Evolutionary conservation across 768 basidiomycete genomes (phyloP).

Genomic region (Gymnopilus dilepis): DNA sequence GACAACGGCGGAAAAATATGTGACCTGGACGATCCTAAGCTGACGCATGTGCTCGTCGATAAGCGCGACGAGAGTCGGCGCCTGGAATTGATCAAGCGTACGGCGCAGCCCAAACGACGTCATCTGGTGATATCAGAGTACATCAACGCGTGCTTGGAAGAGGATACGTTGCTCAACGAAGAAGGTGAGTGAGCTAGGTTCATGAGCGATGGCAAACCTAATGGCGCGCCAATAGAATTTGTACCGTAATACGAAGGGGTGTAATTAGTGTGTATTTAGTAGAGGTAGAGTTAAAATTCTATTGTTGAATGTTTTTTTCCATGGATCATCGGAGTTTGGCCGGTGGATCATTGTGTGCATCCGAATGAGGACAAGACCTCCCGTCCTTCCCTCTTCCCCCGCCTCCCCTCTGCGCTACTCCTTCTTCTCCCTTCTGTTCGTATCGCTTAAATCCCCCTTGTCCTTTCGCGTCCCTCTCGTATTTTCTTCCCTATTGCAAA

Average conservation of each 20-base stretch:
- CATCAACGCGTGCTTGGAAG: conserved; percentile 80
- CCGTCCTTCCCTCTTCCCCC: conserved; percentile 18
- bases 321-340: conserved; percentile 33
- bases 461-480: background rate
- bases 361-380: conserved; percentile 21
- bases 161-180: conserved; percentile 83
- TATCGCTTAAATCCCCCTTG: background rate
- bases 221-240: conserved; percentile 25
- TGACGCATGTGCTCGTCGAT: conserved; percentile 88
- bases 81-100: conserved; percentile 68
- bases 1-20: conserved; percentile 78
- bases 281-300: conserved; percentile 10
- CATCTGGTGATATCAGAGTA: conserved; percentile 81
- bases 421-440: background rate
- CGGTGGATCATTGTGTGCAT: conserved; percentile 23
- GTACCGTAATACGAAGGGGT: conserved; percentile 24
- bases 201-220: background rate
- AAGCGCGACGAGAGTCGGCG: conserved; percentile 81
- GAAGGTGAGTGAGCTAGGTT: conserved; percentile 58
- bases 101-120: conserved; percentile 81
- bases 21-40: conserved; percentile 71
- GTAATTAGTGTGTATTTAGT: background rate
- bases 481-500: conserved; percentile 2
- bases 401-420: conserved; percentile 21
- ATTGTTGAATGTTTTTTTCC: conserved; percentile 33